Base-by-base conservation (phyloP, 768 basidiomycete genomes). In the Lactarius pseudohatsudake region DNA sequence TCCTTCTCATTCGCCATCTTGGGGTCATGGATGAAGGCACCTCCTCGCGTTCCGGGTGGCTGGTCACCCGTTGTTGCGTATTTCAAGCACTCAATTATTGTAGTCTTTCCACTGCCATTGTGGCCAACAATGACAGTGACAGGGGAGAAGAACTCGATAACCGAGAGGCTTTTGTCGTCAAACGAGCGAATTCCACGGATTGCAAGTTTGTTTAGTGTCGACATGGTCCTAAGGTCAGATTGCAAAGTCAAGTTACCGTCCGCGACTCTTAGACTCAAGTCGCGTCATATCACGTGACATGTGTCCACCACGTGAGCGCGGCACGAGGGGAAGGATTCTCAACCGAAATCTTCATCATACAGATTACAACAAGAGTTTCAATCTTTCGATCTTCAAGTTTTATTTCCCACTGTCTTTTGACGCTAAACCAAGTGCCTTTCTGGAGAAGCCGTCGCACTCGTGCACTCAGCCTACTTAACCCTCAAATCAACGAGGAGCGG, bases 1-100 rank as follows among this genome's bases (percentile, higher is more conserved):
- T 98, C 96, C 75, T 96, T 96, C 82, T 98, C 95, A 74, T 96
- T 96, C 8, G 97, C 97, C 87, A 99, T 96, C 82, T 97, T 97
- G 1, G 97, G 97, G 77, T 99, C 97, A 76, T 99, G 97, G 4
- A 99, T 79, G 77, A 98, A 99, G 0, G 97, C 97, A n/a, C 96
- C 97, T 38, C 96, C 96, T 67, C 95, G 94, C 28, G 96, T 94
- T 74, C 96, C 96, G 1, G 97, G 93, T 0, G 97, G 97, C 72
- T 98, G 91, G 76, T 98, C 96, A 34, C 97, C 97, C 0, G 97
- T 99, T 0, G 97, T 97, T 13, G 94, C 94, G 75, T 99, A 99
- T 81, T 98, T 98, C 76, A 99, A 85, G 78, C 96, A 98, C 82
- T 99, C 97, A 77, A 99, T 98, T 74, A 98, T 92, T 0, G 96